Evolutionary conservation across 164 flowering plant species (phyloP), one percentile per base, ranked within the genome.

Genomic region (Litsea cubeba): DNA sequence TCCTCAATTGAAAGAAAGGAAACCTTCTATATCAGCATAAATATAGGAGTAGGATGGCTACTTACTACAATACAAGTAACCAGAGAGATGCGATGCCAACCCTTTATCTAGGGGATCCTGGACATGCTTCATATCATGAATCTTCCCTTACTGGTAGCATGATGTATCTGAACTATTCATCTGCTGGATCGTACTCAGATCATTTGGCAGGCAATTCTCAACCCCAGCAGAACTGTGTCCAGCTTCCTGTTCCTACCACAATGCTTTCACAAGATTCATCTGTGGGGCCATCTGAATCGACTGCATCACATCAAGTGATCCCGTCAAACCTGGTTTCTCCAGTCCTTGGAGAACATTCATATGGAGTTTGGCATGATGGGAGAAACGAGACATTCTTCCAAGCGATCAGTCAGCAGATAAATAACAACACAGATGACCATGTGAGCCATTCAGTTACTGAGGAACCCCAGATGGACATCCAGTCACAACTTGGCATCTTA

Each of bases 81-180:
- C 95, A 88, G 79, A 82, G 88, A 76, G 93, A 87, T 32, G 77
- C 82, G 7, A 76, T 79, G 35, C 88, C 91, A n/a, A 77, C 81
- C 77, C 78, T 85, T 24, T 87, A 89, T 78, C 62, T 81, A 30
- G 86, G 90, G 71, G 92, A 90, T 51, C 74, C 84, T 32, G 72
- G 79, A n/a, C 83, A 86, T 3, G 69, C 62, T 78, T 78, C 91
- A 18, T 86, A 83, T 80, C 74, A 88, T 67, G 77, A 85, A 50
- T 80, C 83, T 1, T 82, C 79, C 73, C 79, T 83, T 80, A 80
- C 87, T 20, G 80, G 83, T 1, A 88, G 86, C 75, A 80, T 84
- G 85, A 82, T 87, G 84, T 89, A 88, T 74, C 80, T 85, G 86
- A 88, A 86, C 74, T 87, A 83, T 71, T 49, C 87, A 18, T 79